A percentile compares a stretch with the other conserved stretches of the same genome.
phyloP scores from a whole-genome alignment of 208 protist species.

The Angomonas deanei region DNA sequence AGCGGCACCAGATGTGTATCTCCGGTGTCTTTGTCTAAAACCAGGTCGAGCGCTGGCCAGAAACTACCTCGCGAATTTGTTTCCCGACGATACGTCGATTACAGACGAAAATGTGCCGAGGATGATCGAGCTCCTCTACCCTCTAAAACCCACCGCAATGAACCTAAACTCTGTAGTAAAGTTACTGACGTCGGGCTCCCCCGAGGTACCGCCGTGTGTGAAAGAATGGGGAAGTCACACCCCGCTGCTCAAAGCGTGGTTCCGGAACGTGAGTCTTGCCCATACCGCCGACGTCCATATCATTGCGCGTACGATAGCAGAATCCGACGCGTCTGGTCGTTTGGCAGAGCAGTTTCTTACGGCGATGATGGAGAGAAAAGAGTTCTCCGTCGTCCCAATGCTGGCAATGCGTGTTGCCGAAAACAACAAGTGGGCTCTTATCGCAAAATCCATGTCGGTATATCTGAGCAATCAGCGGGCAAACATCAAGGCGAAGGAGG shows the following conservation, averaged over 20 bases:
- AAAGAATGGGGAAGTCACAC: slow-evolving; percentile 1
- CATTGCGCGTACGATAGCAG: slow-evolving; percentile 57
- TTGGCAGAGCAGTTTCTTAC: slow-evolving; percentile 50
- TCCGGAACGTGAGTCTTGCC: slow-evolving; percentile 17
- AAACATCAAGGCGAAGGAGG: slow-evolving; percentile 26
- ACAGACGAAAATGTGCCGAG: background rate
- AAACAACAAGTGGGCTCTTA: slow-evolving; percentile 38
- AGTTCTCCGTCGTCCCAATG: slow-evolving; percentile 39
- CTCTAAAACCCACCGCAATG: slow-evolving; percentile 43
- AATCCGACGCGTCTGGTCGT: slow-evolving; percentile 43
- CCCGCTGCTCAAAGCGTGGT: slow-evolving; percentile 1
- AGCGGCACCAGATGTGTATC: slow-evolving; percentile 55
- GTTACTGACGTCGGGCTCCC: slow-evolving; percentile 17
- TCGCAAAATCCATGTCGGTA: slow-evolving; percentile 50
- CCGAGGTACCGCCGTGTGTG: background rate
- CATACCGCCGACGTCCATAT: slow-evolving; percentile 40
- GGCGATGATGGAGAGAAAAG: slow-evolving; percentile 46
- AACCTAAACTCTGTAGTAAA: slow-evolving; percentile 69
- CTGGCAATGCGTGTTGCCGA: slow-evolving; percentile 41
- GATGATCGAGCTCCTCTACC: slow-evolving; percentile 32
- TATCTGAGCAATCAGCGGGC: slow-evolving; percentile 58
- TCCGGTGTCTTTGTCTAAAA: slow-evolving; percentile 43
- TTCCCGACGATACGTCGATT: background rate
- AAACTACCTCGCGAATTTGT: slow-evolving; percentile 10
- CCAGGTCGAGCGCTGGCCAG: slow-evolving; percentile 27